Conservation (phyloP, 768 basidiomycete species). For the Podaxis carcinomalis region DNA sequence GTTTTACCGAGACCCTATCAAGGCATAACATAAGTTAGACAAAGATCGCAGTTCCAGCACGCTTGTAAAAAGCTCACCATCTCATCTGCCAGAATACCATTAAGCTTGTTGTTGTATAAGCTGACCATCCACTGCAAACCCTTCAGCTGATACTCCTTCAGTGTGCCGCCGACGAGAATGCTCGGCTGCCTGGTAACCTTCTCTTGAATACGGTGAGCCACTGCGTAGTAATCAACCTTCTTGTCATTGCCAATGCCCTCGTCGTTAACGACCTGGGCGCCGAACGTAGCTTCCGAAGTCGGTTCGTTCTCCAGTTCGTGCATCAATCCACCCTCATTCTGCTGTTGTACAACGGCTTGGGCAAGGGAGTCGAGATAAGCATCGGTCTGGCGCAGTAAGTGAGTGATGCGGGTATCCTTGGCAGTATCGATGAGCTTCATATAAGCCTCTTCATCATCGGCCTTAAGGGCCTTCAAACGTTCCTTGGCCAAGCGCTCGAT, state of each 20-base stretch:
- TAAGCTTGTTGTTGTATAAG: conserved; percentile 92
- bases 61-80: conserved; percentile 52
- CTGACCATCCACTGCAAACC: conserved; percentile 99
- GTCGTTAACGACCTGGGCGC: conserved; percentile 70
- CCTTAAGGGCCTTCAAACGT: conserved; percentile 95
- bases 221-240: conserved; percentile 94
- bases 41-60: neutral
- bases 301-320: conserved; percentile 46
- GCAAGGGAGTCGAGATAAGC: conserved; percentile 92
- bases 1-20: conserved; percentile 90
- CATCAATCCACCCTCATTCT: conserved; percentile 59
- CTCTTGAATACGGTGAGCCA: conserved; percentile 91
- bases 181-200: conserved; percentile 69
- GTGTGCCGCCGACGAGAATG: conserved; percentile 78
- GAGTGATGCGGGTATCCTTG: conserved; percentile 98
- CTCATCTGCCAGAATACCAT: conserved; percentile 93
- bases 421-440: conserved; percentile 98
- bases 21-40: neutral
- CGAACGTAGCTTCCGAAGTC: conserved; percentile 86
- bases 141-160: conserved; percentile 95
- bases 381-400: conserved; percentile 92
- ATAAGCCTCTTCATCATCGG: conserved; percentile 99
- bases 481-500: conserved; percentile 96
- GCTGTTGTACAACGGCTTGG: conserved; percentile 90
- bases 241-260: conserved; percentile 52